Evolutionary conservation across 768 basidiomycete species (phyloP).

Genomic region (Tylopilus vinaceipallidus): DNA sequence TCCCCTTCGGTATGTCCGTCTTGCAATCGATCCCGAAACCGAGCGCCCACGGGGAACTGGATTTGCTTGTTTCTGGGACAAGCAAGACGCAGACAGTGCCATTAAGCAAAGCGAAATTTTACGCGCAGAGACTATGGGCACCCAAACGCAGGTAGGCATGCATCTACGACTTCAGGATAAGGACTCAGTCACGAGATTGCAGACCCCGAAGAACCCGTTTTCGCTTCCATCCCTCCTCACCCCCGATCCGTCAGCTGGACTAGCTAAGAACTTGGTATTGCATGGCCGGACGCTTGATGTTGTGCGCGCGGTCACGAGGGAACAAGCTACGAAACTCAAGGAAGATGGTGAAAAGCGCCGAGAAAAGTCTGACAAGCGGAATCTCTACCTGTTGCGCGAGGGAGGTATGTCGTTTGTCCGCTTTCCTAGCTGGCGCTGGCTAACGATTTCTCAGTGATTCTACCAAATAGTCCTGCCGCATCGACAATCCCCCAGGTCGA

Average conservation of each 20-base stretch:
- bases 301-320: slow-evolving; percentile 84
- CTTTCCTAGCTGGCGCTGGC: not conserved
- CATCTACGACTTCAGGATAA: slow-evolving; percentile 9
- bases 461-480: slow-evolving; percentile 84
- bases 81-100: slow-evolving; percentile 82
- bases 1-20: slow-evolving; percentile 87
- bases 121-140: slow-evolving; percentile 59
- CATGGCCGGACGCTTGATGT: slow-evolving; percentile 94
- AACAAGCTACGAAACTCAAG: slow-evolving; percentile 82
- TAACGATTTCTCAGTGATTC: slow-evolving; percentile 61
- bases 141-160: slow-evolving; percentile 28
- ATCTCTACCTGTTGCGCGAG: slow-evolving; percentile 93
- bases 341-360: slow-evolving; percentile 83
- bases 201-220: slow-evolving; percentile 83
- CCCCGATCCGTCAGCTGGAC: slow-evolving; percentile 85
- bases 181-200: not conserved
- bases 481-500: slow-evolving; percentile 67
- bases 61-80: slow-evolving; percentile 97
- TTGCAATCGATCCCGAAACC: slow-evolving; percentile 79
- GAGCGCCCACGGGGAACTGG: slow-evolving; percentile 93
- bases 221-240: slow-evolving; percentile 85
- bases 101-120: slow-evolving; percentile 78
- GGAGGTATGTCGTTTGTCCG: slow-evolving; percentile 59
- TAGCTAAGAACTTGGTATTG: slow-evolving; percentile 80
- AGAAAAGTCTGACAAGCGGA: slow-evolving; percentile 91